phyloP scores from a whole-genome alignment of 140 eudicot genomes.

The Erigeron philadelphicus region DNA sequence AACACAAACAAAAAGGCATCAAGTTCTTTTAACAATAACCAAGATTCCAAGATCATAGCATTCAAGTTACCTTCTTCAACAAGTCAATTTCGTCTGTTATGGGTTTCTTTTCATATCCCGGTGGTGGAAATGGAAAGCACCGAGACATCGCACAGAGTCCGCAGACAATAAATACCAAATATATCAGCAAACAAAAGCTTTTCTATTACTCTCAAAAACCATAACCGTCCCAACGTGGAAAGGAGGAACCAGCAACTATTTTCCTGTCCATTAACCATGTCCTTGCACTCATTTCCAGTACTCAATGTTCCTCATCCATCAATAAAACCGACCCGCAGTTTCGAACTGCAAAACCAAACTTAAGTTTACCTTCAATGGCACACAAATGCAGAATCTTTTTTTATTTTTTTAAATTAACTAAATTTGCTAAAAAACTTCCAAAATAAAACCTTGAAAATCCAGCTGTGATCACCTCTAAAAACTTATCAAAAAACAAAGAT shows the following conservation, averaged over 20 bases:
- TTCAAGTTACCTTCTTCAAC: constrained; percentile 55
- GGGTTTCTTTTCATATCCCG: constrained; percentile 82
- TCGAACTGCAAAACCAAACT: constrained; percentile 26
- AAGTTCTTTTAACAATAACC: constrained; percentile 9
- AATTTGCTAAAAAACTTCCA: background rate
- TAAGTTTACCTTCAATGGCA: constrained; percentile 21
- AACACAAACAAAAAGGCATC: constrained; percentile 10
- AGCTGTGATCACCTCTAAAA: constrained; percentile 29
- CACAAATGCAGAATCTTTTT: background rate
- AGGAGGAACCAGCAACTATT: constrained; percentile 61
- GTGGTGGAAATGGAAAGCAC: constrained; percentile 99
- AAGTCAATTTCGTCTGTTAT: constrained; percentile 52
- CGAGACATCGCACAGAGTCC: constrained; percentile 71
- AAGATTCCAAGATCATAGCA: constrained; percentile 13
- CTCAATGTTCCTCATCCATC: constrained; percentile 40
- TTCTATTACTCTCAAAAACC: constrained; percentile 33
- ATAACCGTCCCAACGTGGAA: constrained; percentile 45
- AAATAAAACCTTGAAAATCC: background rate
- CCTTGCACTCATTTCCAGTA: constrained; percentile 68
- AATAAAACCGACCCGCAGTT: constrained; percentile 22
- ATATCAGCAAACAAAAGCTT: constrained; percentile 28
- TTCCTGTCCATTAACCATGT: constrained; percentile 77
- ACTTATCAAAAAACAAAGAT: constrained; percentile 11
- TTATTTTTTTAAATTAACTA: background rate
- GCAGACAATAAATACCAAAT: constrained; percentile 25